Evolutionary conservation across 306 rosid species (phyloP).

Genomic region (Fragaria vesca): DNA sequence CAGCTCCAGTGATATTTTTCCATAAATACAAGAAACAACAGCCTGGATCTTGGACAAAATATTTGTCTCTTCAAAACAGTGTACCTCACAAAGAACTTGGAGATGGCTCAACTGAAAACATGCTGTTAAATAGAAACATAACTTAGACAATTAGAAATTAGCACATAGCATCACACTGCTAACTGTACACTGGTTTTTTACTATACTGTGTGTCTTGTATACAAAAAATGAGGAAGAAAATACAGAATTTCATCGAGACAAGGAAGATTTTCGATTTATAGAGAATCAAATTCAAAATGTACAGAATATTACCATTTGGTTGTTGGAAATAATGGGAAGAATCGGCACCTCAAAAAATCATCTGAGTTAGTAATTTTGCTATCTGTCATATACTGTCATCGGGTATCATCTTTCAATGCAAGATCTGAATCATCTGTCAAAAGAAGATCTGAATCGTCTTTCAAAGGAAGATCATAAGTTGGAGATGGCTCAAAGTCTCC

Average conservation of each 20-base stretch:
- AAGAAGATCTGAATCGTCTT: constrained; percentile 42
- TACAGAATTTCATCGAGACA: constrained; percentile 27
- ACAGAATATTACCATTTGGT: constrained; percentile 39
- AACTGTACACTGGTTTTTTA: constrained; percentile 51
- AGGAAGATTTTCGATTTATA: constrained; percentile 20
- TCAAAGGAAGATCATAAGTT: constrained; percentile 44
- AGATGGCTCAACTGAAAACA: background rate
- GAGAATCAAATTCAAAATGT: constrained; percentile 33
- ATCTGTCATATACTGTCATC: constrained; percentile 30
- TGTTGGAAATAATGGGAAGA: constrained; percentile 29
- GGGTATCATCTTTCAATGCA: constrained; percentile 36
- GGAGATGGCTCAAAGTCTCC: constrained; percentile 46
- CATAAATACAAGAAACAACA: background rate
- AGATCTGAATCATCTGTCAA: constrained; percentile 37
- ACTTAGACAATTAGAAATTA: constrained; percentile 21
- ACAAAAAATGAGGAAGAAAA: constrained; percentile 15
- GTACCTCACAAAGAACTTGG: background rate
- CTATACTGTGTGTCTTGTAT: constrained; percentile 30
- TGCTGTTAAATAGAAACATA: background rate
- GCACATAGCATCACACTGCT: constrained; percentile 27
- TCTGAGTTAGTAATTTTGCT: constrained; percentile 33
- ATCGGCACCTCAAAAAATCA: constrained; percentile 31
- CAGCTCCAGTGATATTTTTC: too few species aligned
- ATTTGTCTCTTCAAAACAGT: background rate
- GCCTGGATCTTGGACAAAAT: background rate